phyloP scores from a whole-genome alignment of 192 early-diverging fungal species.

The Coemansia biformis region DNA sequence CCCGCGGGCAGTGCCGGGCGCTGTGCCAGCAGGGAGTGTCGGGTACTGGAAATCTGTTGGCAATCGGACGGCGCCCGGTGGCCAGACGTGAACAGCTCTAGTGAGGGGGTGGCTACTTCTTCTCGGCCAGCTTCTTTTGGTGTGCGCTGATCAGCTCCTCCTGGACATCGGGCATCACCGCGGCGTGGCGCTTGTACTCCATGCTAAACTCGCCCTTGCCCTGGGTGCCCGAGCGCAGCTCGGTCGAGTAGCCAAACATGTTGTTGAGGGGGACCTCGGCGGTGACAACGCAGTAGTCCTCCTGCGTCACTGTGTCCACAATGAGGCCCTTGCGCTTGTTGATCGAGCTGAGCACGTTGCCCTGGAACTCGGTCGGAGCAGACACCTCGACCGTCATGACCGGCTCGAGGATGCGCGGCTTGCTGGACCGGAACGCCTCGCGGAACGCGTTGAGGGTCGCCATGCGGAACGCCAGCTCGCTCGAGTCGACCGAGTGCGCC shows the following conservation, averaged over 20 bases:
- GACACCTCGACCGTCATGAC: slow-evolving; percentile 92
- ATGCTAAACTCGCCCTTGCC: slow-evolving; percentile 99
- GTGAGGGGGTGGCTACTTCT: too few relatives aligned
- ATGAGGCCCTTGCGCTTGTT: slow-evolving; percentile 98
- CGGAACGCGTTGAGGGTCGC: slow-evolving; percentile 84
- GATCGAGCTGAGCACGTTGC: slow-evolving; percentile 80
- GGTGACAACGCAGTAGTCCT: slow-evolving; percentile 82
- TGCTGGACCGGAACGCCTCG: slow-evolving; percentile 79
- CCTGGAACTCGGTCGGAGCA: slow-evolving; percentile 90
- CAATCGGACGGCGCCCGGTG: too few relatives aligned
- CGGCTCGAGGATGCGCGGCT: slow-evolving; percentile 85
- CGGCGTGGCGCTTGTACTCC: slow-evolving; percentile 87
- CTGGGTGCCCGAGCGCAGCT: slow-evolving; percentile 84
- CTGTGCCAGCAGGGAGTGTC: too few relatives aligned
- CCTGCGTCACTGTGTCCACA: slow-evolving; percentile 83
- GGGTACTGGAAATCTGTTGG: too few relatives aligned
- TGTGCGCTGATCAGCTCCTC: slow-evolving; percentile 81
- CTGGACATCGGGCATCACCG: slow-evolving; percentile 76
- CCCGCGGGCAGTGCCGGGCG: too few relatives aligned
- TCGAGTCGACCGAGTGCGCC: slow-evolving; percentile 90
- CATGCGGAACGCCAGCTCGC: slow-evolving; percentile 91
- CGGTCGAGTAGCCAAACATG: slow-evolving; percentile 98
- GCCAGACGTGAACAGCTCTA: too few relatives aligned
- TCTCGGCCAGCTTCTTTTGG: slow-evolving; percentile 62
- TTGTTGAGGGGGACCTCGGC: slow-evolving; percentile 93